Evolutionary conservation across 2,329 filamentous ascomycete species (phyloP).

Genomic region (Fusarium nanum): DNA sequence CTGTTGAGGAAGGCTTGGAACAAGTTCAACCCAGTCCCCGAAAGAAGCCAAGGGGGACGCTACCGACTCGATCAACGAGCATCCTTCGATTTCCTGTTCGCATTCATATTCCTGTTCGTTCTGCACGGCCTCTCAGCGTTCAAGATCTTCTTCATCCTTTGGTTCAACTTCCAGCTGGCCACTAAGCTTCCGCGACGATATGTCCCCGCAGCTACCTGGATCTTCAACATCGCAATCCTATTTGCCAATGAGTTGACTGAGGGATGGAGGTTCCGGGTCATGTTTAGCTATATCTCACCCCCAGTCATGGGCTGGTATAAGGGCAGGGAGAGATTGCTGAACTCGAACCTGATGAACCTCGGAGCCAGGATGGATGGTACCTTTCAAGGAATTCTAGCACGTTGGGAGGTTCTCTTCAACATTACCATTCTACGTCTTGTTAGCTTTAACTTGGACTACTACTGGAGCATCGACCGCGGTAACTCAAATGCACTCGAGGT

Average conservation of each 20-base stretch:
- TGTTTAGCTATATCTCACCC: constrained; percentile 66
- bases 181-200: constrained; percentile 76
- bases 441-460: constrained; percentile 97
- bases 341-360: constrained; percentile 65
- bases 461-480: constrained; percentile 82
- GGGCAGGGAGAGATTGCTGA: constrained; percentile 42
- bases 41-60: constrained; percentile 59
- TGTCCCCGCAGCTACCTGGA: constrained; percentile 83
- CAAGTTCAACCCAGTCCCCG: constrained; percentile 56
- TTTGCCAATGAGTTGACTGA: constrained; percentile 89
- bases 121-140: constrained; percentile 87
- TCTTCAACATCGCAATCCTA: constrained; percentile 85
- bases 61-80: constrained; percentile 75
- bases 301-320: constrained; percentile 49
- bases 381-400: constrained; percentile 82
- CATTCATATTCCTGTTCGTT: constrained; percentile 78
- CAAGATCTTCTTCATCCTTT: constrained; percentile 85
- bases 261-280: constrained; percentile 78
- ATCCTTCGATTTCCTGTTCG: constrained; percentile 86
- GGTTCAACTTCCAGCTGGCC: constrained; percentile 82
- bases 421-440: constrained; percentile 91
- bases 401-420: constrained; percentile 99
- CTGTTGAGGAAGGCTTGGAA: constrained; percentile 80
- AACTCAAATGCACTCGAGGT: constrained; percentile 82
- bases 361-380: constrained; percentile 77